phyloP scores from a whole-genome alignment of 2,329 filamentous ascomycete species.

The Cryphonectria radicalis region DNA sequence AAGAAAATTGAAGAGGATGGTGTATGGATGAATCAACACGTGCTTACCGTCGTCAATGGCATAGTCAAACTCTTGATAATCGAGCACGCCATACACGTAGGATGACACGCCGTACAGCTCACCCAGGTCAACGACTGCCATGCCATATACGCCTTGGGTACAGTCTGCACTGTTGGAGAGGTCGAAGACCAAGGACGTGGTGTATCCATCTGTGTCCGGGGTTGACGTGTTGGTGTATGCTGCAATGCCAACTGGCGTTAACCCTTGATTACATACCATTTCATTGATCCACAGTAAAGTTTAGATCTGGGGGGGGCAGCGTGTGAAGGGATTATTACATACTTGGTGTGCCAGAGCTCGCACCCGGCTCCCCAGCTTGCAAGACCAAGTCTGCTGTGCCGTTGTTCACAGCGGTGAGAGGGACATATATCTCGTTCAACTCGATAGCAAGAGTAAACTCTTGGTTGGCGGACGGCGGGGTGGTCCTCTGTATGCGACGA shows the following conservation, averaged over 20 bases:
- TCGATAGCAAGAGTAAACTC: slow-evolving; percentile 24
- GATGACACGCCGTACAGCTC: slow-evolving; percentile 8
- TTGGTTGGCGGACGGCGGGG: neutral
- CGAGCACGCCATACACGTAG: neutral
- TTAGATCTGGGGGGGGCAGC: neutral
- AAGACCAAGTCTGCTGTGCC: slow-evolving; percentile 10
- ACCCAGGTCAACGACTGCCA: slow-evolving; percentile 7
- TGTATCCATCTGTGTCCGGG: neutral
- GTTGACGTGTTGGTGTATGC: slow-evolving; percentile 22
- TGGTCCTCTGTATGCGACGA: neutral
- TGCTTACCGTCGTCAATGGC: slow-evolving; percentile 8
- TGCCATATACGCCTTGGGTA: slow-evolving; percentile 11
- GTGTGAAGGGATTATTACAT: neutral
- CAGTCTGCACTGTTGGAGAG: slow-evolving; percentile 12
- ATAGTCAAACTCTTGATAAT: slow-evolving; percentile 22
- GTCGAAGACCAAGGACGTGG: slow-evolving; percentile 19
- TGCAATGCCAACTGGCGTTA: slow-evolving; percentile 5
- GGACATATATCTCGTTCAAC: slow-evolving; percentile 8
- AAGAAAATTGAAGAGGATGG: neutral
- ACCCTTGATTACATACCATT: neutral
- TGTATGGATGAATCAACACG: too few species aligned
- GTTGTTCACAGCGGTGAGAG: slow-evolving; percentile 16
- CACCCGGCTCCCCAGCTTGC: neutral
- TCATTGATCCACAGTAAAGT: neutral
- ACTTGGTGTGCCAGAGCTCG: slow-evolving; percentile 5